phyloP scores from a whole-genome alignment of 1,139 yeast genomes.

The Lodderomyces oxycetoniae region DNA sequence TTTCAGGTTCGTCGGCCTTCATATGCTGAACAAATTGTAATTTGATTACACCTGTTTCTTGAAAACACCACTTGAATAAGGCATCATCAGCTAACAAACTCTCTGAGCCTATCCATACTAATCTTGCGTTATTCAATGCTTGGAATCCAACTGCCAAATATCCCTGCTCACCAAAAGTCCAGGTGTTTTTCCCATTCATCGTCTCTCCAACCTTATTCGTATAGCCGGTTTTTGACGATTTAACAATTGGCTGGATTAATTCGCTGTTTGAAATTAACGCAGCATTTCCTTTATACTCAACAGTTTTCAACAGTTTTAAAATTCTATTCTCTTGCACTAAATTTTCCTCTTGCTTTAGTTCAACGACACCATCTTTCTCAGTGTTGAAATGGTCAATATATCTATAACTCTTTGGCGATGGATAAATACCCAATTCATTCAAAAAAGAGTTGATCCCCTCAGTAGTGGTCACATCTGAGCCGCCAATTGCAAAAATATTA shows the following conservation, averaged over 20 bases:
- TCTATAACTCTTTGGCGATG: conserved; percentile 72
- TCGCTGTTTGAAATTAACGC: conserved; percentile 49
- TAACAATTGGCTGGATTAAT: conserved; percentile 64
- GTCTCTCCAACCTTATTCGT: conserved; percentile 40
- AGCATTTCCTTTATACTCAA: conserved; percentile 34
- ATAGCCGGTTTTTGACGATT: conserved; percentile 66
- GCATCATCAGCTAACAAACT: conserved; percentile 49
- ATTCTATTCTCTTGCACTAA: conserved; percentile 22
- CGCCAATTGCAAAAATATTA: conserved; percentile 64
- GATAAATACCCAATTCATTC: conserved; percentile 76
- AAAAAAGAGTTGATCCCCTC: conserved; percentile 65
- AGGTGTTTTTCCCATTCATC: conserved; percentile 46
- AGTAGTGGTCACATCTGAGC: conserved; percentile 33
- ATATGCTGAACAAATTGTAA: conserved; percentile 48
- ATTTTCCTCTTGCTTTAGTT: conserved; percentile 21
- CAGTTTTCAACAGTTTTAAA: conserved; percentile 16
- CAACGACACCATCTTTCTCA: conserved; percentile 25
- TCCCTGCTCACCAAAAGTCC: conserved; percentile 85
- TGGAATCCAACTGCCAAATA: conserved; percentile 78
- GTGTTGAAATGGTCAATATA: conserved; percentile 60
- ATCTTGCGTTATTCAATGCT: conserved; percentile 73
- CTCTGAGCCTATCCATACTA: conserved; percentile 72
- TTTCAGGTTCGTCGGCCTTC: conserved; percentile 43
- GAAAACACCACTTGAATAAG: conserved; percentile 71
- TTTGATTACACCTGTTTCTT: conserved; percentile 60